phyloP scores from a whole-genome alignment of 805 yeast genomes.

The Brettanomyces naardenensis region DNA sequence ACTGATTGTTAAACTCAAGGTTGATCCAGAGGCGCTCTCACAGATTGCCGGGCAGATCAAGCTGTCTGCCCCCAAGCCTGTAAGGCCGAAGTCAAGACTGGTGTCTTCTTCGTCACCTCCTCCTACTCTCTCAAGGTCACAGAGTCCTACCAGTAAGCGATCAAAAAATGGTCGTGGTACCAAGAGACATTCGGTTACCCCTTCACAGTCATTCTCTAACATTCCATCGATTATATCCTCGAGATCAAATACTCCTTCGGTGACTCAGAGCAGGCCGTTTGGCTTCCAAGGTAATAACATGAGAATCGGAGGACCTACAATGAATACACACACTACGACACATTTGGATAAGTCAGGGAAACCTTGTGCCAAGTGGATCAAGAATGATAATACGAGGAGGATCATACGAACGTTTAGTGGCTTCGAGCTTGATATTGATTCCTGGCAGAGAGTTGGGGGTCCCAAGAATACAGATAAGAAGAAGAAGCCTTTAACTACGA shows the following conservation, averaged over 20 bases:
- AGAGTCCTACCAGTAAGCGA: not conserved
- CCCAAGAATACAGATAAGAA: not conserved
- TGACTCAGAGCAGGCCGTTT: not conserved
- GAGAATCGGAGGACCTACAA: constrained; percentile 18
- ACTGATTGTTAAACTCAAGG: not conserved
- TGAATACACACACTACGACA: constrained; percentile 20
- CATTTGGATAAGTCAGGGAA: constrained; percentile 18
- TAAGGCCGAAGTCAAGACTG: not conserved
- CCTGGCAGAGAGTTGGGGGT: constrained; percentile 13
- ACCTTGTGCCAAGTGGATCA: constrained; percentile 6
- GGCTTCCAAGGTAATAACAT: constrained; percentile 4
- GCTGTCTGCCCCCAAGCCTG: not conserved
- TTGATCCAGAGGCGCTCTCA: not conserved
- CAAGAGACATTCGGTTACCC: not conserved
- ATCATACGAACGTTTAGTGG: constrained; percentile 23
- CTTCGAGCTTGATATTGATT: constrained; percentile 13
- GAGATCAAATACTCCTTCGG: constrained; percentile 2
- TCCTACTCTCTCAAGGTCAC: constrained; percentile 1
- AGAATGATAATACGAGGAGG: constrained; percentile 4
- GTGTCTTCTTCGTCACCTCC: not conserved
- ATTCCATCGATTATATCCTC: not conserved
- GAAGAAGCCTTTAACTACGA: not conserved
- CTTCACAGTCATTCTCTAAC: not conserved
- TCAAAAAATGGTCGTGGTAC: not conserved
- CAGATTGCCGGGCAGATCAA: not conserved